Evolutionary conservation across 345 rosid genomes (phyloP).

Genomic region (Populus alba): DNA sequence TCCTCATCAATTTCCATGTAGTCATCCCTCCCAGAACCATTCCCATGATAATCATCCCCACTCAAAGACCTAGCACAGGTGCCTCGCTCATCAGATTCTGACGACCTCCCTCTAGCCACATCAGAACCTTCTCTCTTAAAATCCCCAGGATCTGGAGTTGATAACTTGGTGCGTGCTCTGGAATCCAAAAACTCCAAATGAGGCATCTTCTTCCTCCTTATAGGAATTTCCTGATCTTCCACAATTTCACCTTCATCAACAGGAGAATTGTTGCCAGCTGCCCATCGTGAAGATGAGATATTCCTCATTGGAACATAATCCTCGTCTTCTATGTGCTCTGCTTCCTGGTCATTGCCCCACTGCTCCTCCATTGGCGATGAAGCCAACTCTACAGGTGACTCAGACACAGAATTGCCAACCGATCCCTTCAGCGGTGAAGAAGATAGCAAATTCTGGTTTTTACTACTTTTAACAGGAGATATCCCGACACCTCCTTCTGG

Average conservation of each 20-base stretch:
- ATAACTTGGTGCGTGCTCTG: constrained; percentile 40
- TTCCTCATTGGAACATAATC: constrained; percentile 75
- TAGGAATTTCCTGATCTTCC: constrained; percentile 58
- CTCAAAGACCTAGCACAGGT: constrained; percentile 46
- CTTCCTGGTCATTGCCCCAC: constrained; percentile 40
- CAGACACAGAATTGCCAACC: constrained; percentile 16
- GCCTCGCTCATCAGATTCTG: constrained; percentile 62
- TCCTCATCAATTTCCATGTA: constrained; percentile 68
- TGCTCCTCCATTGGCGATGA: constrained; percentile 38
- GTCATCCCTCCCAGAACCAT: constrained; percentile 57
- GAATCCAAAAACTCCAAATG: constrained; percentile 39
- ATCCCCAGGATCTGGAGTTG: constrained; percentile 63
- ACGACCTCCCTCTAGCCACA: constrained; percentile 48
- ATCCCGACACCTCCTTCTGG: constrained; percentile 37
- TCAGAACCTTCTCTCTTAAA: constrained; percentile 55
- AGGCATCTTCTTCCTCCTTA: constrained; percentile 58
- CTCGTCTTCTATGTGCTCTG: constrained; percentile 52
- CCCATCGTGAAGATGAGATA: constrained; percentile 98
- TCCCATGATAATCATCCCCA: constrained; percentile 47
- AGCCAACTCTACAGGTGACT: constrained; percentile 37
- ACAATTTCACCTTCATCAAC: constrained; percentile 82
- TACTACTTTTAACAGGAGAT: constrained; percentile 38
- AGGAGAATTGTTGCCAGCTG: constrained; percentile 80
- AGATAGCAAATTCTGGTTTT: constrained; percentile 24
- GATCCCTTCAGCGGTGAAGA: constrained; percentile 31